These are phyloP conservation scores for Striga asiatica DNA, from an alignment of 257 asterid species.

Conservation along the genomic window DNA sequence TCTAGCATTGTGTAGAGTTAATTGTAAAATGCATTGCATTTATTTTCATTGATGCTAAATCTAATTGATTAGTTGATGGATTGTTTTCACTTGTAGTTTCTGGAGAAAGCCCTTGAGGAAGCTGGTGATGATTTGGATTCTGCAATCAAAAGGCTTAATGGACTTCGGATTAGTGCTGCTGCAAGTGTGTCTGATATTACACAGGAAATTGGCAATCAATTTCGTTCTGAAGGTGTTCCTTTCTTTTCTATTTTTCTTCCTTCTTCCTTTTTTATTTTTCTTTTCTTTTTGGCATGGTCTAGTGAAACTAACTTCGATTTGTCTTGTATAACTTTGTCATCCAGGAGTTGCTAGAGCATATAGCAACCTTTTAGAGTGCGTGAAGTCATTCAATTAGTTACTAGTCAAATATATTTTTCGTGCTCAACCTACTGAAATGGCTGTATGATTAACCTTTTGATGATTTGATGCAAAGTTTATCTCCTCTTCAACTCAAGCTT, in stretches of 20 bases:
- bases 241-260: conserved; percentile 11
- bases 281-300: no score
- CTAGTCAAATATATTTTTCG: no score
- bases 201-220: conserved; percentile 25
- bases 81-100: conserved; percentile 35
- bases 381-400: no score
- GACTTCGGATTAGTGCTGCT: conserved; percentile 28
- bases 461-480: no score
- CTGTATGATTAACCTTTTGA: no score
- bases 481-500: no score
- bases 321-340: no score
- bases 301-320: no score
- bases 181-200: conserved; percentile 36
- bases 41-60: conserved; percentile 11
- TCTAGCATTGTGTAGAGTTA: conserved; percentile 3
- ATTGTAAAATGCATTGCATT: not conserved
- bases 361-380: no score
- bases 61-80: conserved; percentile 10
- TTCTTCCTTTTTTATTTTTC: no score
- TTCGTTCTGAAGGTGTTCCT: conserved; percentile 36
- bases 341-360: no score
- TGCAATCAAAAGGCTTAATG: conserved; percentile 42
- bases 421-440: no score
- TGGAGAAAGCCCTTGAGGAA: conserved; percentile 42
- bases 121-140: conserved; percentile 40